Conservation (phyloP, 768 basidiomycete species). For the Termitomyces sp. region DNA sequence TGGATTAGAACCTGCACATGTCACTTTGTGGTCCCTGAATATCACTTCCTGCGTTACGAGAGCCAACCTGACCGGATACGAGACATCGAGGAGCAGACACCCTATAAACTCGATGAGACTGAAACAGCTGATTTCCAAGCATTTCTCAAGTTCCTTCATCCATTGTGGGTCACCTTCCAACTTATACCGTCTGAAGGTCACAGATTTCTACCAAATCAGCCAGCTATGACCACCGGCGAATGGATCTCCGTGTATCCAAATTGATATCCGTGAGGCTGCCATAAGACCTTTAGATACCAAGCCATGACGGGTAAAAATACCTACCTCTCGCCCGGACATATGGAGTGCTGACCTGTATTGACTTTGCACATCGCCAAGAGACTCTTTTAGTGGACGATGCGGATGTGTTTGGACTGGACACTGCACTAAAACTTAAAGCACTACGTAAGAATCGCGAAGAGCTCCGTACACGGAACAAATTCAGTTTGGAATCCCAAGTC, state of each 20-base stretch:
- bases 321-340: not conserved
- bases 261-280: slow-evolving; percentile 6
- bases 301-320: not conserved
- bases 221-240: not conserved
- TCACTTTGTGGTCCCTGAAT: slow-evolving; percentile 3
- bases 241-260: slow-evolving; percentile 6
- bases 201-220: not conserved
- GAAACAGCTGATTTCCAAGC: slow-evolving; percentile 1
- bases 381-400: slow-evolving; percentile 2
- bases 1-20: not conserved
- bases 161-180: slow-evolving; percentile 1
- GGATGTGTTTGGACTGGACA: not conserved
- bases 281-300: not conserved
- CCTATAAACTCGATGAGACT: not conserved
- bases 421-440: not conserved
- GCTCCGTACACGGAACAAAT: not conserved
- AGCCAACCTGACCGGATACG: not conserved
- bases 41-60: not conserved
- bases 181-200: not conserved
- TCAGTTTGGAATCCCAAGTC: not conserved
- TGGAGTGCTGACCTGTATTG: not conserved
- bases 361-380: not conserved
- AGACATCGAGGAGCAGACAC: not conserved
- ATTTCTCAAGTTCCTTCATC: slow-evolving; percentile 6
- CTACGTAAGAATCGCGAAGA: not conserved